These are phyloP conservation scores for Exophiala bonariae DNA, from an alignment of 2,329 filamentous ascomycete genomes.

Conservation along the genomic window DNA sequence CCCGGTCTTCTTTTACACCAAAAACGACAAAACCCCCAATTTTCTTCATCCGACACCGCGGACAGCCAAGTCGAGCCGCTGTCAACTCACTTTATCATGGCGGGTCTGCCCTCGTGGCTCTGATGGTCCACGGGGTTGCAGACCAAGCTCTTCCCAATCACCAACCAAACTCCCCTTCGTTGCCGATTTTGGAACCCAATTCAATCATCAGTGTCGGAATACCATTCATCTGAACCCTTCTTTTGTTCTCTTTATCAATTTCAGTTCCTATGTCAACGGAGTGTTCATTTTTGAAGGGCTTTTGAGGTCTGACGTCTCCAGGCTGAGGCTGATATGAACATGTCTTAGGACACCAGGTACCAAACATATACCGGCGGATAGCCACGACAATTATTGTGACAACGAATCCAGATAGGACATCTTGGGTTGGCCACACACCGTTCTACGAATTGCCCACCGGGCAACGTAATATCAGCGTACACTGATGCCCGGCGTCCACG, in stretches of 20 bases:
- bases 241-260: neutral
- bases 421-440: neutral
- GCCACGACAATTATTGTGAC: no score
- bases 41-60: no score
- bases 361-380: constrained; percentile 1
- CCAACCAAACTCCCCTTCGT: no score
- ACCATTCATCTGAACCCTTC: neutral
- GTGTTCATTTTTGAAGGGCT: constrained; percentile 28
- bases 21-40: neutral
- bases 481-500: constrained; percentile 20
- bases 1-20: constrained; percentile 1
- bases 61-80: neutral
- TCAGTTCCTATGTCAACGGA: neutral
- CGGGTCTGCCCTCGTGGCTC: neutral
- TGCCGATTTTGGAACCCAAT: no score
- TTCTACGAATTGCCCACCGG: neutral
- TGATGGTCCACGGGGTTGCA: neutral
- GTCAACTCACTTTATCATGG: neutral
- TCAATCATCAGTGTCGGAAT: no score
- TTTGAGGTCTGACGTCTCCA: neutral
- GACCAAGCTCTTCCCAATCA: neutral
- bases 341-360: no score
- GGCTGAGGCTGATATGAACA: neutral
- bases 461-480: constrained; percentile 17
- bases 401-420: constrained; percentile 7